Evolutionary conservation across 768 basidiomycete genomes (phyloP), one percentile per base, ranked within the genome.

Genomic region (Auricularia sp.): DNA sequence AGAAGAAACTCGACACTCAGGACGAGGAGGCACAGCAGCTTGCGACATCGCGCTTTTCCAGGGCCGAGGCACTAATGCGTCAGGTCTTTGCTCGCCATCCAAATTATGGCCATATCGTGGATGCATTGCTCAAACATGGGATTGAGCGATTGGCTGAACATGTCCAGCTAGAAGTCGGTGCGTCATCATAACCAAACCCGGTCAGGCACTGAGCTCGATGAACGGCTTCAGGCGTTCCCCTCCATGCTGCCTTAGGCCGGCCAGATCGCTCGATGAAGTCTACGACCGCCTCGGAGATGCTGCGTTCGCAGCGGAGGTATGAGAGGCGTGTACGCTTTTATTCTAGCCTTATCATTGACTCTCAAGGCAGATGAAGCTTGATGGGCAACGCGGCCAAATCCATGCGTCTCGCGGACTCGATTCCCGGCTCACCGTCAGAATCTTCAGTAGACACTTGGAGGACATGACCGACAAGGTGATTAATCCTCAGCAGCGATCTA

Each of bases 371-470:
- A 90, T 90, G 72, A 97, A 96, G 75, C 90, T 94, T 70, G 94
- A 97, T 69, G 94, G 89, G 21, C 89, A 92, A 70, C 82, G 89
- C 61, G 91, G 88, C 21, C 91, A 92, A 74, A 86, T 90, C n/a
- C 89, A 91, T 71, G 87, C 80, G 13, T 70, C 63, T 54, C 73
- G 67, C 67, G 71, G 71, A 14, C 69, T 73, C 3, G 70, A 73
- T 37, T 77, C 72, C 37, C 69, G 71, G 11, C 63, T 71, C 36
- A 70, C 68, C 10, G 81, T 92, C 51, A 83, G 84, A 63, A 79
- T 95, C 61, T 96, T 96, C 77, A 92, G 90, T 66, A 85, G 93
- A 64, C 92, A 94, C 78, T 78, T 96, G 37, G 92, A 95, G 76
- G 87, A 94, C 70, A 94, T 94, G 94, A 94, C 92, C 1, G 84